Conservation (phyloP, 2,329 filamentous ascomycete species). For the Colletotrichum endophyticum region DNA sequence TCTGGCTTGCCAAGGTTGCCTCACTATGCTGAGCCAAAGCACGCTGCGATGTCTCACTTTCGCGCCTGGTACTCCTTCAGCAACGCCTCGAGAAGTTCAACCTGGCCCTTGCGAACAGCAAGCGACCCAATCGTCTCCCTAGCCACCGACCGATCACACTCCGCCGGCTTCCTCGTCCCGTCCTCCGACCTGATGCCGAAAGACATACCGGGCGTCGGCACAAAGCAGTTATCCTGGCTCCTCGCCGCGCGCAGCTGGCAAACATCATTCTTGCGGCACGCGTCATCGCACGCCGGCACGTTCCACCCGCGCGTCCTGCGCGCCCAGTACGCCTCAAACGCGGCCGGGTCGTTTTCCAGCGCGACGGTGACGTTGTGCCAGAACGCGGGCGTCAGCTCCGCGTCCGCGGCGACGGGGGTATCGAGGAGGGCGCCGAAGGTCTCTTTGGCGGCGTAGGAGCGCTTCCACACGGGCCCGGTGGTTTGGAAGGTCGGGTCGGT, state of each 20-base stretch:
- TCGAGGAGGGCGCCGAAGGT: background rate
- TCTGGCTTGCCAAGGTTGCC: rapidly evolving
- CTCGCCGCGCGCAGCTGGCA: background rate
- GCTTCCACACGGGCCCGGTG: rapidly evolving
- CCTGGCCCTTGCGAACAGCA: background rate
- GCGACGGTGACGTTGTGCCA: background rate
- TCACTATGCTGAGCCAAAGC: rapidly evolving
- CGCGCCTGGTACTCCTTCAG: rapidly evolving
- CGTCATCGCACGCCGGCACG: background rate
- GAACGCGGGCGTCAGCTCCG: background rate
- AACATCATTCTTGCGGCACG: background rate
- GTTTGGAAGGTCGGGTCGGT: background rate
- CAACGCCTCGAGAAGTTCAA: background rate
- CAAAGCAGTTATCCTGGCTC: background rate
- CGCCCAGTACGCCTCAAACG: background rate
- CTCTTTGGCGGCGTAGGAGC: background rate
- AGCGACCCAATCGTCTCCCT: background rate
- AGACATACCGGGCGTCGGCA: background rate
- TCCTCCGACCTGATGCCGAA: background rate
- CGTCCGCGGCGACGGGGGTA: background rate
- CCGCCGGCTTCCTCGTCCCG: background rate
- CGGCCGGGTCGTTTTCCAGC: background rate
- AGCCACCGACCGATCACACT: background rate
- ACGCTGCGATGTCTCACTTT: background rate
- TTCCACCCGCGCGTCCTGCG: background rate